phyloP scores from a whole-genome alignment of 768 basidiomycete genomes.

The Pleurotus djamor region DNA sequence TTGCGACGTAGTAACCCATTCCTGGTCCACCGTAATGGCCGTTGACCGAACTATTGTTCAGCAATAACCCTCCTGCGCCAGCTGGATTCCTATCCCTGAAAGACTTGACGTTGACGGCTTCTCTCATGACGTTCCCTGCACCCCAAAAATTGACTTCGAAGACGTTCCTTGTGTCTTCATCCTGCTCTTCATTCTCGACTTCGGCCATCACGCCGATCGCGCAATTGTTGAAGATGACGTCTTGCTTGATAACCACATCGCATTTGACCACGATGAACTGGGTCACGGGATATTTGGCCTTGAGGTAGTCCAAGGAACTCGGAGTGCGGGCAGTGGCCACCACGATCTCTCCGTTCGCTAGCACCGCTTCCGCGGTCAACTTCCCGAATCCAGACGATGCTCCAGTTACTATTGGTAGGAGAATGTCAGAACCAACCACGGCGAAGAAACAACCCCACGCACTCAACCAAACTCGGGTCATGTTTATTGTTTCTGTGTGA shows the following conservation, averaged over 20 bases:
- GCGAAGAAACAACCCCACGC: background rate
- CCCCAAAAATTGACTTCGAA: constrained; percentile 28
- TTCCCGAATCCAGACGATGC: constrained; percentile 33
- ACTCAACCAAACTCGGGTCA: background rate
- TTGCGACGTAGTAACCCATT: constrained; percentile 18
- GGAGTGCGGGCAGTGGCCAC: constrained; percentile 37
- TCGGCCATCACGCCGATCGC: constrained; percentile 15
- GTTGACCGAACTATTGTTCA: constrained; percentile 26
- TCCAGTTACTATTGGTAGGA: constrained; percentile 4
- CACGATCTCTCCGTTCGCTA: constrained; percentile 33
- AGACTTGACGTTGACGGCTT: constrained; percentile 25
- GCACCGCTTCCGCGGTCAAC: constrained; percentile 24
- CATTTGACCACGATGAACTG: constrained; percentile 30
- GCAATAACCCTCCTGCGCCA: constrained; percentile 29
- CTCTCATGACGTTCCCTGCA: constrained; percentile 21
- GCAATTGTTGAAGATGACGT: constrained; percentile 15
- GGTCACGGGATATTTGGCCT: constrained; percentile 18
- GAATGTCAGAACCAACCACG: background rate
- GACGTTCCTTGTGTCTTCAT: constrained; percentile 13
- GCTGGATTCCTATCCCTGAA: constrained; percentile 36
- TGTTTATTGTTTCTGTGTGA: background rate
- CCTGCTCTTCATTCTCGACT: constrained; percentile 18
- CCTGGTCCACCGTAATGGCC: constrained; percentile 13
- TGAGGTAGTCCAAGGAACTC: constrained; percentile 24
- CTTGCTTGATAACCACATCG: constrained; percentile 28